Evolutionary conservation across 768 basidiomycete species (phyloP), one percentile per base, ranked within the genome.

Genomic region (Boletus vermiculosoides): DNA sequence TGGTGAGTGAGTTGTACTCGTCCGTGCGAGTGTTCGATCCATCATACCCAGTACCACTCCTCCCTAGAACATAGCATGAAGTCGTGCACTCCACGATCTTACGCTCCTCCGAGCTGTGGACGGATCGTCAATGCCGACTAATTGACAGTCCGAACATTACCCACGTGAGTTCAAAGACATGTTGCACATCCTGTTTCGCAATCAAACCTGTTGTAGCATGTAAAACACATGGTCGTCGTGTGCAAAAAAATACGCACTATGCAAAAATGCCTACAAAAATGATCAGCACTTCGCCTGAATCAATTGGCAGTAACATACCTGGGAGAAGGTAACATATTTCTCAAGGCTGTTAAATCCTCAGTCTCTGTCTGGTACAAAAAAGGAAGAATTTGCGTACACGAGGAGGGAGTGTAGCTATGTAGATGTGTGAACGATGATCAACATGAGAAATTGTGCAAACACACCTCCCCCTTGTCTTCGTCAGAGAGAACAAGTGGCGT

Each of bases 41-140:
- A 77, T 13, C 42, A 11, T 61, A 87, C 88, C 88, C 88, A 0
- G 88, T 90, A 4, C 88, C 88, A 63, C 87, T 88, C 30, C 88
- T 76, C 0, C 88, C 86, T 9, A 87, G 67, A 31, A 88, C 85
- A 65, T 83, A 87, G 58, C 83, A 87, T 0, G 86, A 86, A 6
- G 78, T 72, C 0, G 73, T 72, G 61, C 87, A 80, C 42, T 87
- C 80, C 15, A 86, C 79, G 13, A 88, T 85, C 59, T 71, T 74
- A 61, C 77, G 77, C 62, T 88, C 84, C 47, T 77, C 72, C 0
- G 78, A 62, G 7, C 77, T 79, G 47, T 68, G 39, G 4, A 16
- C 4, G 0, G 20, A 46, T 30, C 2, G 23, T 54, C 22, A 61
- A 23, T 33, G 10, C 16, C 15, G 64, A 68, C 68, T 72, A 30